Conservation (phyloP, 2,329 filamentous ascomycete genomes). For the Stemphylium beticola region DNA sequence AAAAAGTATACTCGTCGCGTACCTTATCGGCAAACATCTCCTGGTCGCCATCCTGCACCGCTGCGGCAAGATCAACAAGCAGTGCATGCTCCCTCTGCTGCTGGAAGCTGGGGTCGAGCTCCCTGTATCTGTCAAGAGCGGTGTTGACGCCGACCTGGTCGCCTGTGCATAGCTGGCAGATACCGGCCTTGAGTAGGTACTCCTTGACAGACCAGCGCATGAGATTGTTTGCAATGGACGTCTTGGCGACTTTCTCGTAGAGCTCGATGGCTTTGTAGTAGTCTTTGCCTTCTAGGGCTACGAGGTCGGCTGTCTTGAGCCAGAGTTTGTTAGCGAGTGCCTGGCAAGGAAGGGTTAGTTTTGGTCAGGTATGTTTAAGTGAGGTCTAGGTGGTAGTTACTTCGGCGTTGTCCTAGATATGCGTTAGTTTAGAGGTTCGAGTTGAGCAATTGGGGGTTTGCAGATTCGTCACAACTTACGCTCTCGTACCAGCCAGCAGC, state of each 20-base stretch:
- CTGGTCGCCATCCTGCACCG: constrained; percentile 78
- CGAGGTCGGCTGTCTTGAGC: constrained; percentile 88
- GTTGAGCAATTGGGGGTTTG: background rate
- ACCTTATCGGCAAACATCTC: constrained; percentile 81
- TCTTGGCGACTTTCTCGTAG: constrained; percentile 82
- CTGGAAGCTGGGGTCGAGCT: constrained; percentile 69
- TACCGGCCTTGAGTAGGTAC: constrained; percentile 91
- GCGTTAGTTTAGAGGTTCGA: constrained; percentile 23
- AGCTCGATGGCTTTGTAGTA: constrained; percentile 52
- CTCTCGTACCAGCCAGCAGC: constrained; percentile 86
- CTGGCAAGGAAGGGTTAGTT: constrained; percentile 38
- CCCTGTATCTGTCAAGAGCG: constrained; percentile 81
- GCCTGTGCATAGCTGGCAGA: constrained; percentile 80
- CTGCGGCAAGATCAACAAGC: constrained; percentile 75
- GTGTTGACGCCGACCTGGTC: constrained; percentile 81
- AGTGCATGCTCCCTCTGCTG: constrained; percentile 82
- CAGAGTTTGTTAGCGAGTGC: constrained; percentile 89
- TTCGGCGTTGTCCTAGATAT: constrained; percentile 45
- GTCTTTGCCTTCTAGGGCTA: constrained; percentile 83
- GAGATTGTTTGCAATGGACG: constrained; percentile 84
- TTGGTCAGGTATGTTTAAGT: constrained; percentile 18
- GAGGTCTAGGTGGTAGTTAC: constrained; percentile 21
- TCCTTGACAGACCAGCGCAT: constrained; percentile 74
- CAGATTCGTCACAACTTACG: constrained; percentile 29
- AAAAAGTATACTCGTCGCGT: constrained; percentile 48